Percentiles rank a stretch among this genome's conserved stretches.
Evolutionary conservation across 352 stramenopile species (phyloP).

Genomic region (Phytophthora lateralis): DNA sequence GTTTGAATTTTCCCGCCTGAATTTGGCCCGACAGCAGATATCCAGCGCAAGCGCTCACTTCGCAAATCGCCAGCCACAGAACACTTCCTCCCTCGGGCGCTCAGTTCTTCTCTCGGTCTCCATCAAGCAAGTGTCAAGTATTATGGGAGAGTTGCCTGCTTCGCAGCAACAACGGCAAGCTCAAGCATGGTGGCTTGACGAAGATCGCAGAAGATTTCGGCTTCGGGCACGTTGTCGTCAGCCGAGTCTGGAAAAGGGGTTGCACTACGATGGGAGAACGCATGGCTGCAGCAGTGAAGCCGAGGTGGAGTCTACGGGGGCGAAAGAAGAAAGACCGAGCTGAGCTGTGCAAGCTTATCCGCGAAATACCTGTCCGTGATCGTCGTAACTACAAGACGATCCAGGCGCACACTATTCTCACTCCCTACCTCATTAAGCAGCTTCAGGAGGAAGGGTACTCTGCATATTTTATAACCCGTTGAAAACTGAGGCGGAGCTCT

Average conservation of each 20-base stretch:
- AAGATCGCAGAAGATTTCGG: not conserved
- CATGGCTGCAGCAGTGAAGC: not conserved
- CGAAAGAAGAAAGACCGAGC: not conserved
- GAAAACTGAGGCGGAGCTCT: no score
- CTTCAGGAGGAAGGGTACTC: no score
- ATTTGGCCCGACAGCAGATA: no score
- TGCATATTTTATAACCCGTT: no score
- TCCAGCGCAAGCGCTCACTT: no score
- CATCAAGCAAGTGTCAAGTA: not conserved
- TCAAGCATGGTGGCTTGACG: not conserved
- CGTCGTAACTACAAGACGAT: conserved; percentile 2
- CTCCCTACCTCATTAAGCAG: no score
- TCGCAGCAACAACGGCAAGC: not conserved
- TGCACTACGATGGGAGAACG: not conserved
- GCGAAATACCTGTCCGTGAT: not conserved
- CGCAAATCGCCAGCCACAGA: no score
- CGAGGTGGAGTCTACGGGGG: not conserved
- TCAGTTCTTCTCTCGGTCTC: no score
- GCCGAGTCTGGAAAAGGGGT: conserved; percentile 3
- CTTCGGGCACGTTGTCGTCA: not conserved
- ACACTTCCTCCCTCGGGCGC: no score
- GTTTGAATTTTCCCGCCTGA: no score
- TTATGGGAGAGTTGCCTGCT: conserved; percentile 1
- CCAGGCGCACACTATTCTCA: no score
- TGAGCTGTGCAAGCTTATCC: not conserved